These are phyloP conservation scores for Alectoria sarmentosa DNA, from an alignment of 495 filamentous ascomycete genomes.

Conservation along the genomic window DNA sequence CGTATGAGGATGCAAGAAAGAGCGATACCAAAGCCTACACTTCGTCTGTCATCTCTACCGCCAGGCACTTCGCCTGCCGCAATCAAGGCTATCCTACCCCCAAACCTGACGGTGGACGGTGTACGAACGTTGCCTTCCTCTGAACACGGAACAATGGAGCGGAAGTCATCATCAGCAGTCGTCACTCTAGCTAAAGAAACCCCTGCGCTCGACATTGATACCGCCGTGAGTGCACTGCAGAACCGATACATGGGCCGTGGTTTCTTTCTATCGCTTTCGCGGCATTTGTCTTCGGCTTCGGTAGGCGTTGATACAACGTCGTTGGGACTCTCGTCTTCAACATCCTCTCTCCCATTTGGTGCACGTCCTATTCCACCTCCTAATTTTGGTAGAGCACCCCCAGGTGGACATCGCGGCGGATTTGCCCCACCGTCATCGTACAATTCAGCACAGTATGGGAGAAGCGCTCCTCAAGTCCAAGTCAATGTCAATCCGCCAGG, in stretches of 20 bases:
- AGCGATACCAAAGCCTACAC: slow-evolving; percentile 74
- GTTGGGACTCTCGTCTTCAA: slow-evolving; percentile 40
- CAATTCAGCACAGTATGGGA: slow-evolving; percentile 31
- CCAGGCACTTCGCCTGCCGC: slow-evolving; percentile 61
- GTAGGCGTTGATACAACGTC: slow-evolving; percentile 49
- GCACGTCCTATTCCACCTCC: slow-evolving; percentile 59
- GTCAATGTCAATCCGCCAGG: slow-evolving; percentile 70
- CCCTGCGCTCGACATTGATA: slow-evolving; percentile 77
- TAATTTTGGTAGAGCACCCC: slow-evolving; percentile 48
- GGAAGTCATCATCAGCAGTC: slow-evolving; percentile 75
- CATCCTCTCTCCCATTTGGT: slow-evolving; percentile 68
- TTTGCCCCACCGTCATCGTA: slow-evolving; percentile 80
- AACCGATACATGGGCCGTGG: slow-evolving; percentile 84
- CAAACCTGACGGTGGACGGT: slow-evolving; percentile 63
- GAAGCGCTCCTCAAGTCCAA: slow-evolving; percentile 46
- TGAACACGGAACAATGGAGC: slow-evolving; percentile 53
- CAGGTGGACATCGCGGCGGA: slow-evolving; percentile 56
- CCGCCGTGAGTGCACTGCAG: slow-evolving; percentile 67
- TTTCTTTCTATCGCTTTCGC: slow-evolving; percentile 71
- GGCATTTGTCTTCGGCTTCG: slow-evolving; percentile 79
- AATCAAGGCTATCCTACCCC: slow-evolving; percentile 66
- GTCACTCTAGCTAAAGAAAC: slow-evolving; percentile 81
- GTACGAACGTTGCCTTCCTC: slow-evolving; percentile 65
- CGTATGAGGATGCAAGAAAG: slow-evolving; percentile 56
- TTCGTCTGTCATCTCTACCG: slow-evolving; percentile 61